Conservation (phyloP, 106 monocot genomes). For the Dioscorea dumetorum region DNA sequence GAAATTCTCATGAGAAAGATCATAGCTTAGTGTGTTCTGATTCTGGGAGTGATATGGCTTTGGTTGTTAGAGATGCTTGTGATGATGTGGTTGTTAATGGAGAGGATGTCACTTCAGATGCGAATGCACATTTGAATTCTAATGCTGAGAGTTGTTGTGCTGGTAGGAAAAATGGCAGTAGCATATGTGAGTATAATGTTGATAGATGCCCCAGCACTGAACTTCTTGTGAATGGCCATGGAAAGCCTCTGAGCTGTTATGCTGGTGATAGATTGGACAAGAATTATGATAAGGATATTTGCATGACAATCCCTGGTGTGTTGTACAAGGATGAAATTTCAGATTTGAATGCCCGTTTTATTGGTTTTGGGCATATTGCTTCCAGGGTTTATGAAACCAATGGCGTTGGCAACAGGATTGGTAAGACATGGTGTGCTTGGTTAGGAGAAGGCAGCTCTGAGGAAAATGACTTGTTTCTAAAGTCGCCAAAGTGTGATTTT, state of each 20-base stretch:
- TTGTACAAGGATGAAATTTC: conserved; percentile 37
- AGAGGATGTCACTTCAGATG: conserved; percentile 23
- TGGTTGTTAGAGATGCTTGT: conserved; percentile 9
- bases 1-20: conserved; percentile 15
- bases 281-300: background rate
- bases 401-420: conserved; percentile 18
- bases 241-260: conserved; percentile 7
- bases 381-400: conserved; percentile 22
- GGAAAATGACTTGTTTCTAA: conserved; percentile 8
- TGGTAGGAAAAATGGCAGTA: background rate
- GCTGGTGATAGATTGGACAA: background rate
- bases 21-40: conserved; percentile 2
- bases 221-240: background rate
- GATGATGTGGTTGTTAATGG: background rate
- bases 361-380: conserved; percentile 60
- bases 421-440: conserved; percentile 91
- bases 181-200: background rate
- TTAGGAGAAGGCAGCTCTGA: conserved; percentile 40
- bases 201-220: background rate
- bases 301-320: conserved; percentile 30
- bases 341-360: conserved; percentile 22
- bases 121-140: no score
- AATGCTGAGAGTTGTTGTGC: no score
- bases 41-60: conserved; percentile 10
- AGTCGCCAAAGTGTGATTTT: conserved; percentile 42